These are phyloP conservation scores for Phialocephala sp. DNA, from an alignment of 2,329 filamentous ascomycete species.

Conservation along the genomic window DNA sequence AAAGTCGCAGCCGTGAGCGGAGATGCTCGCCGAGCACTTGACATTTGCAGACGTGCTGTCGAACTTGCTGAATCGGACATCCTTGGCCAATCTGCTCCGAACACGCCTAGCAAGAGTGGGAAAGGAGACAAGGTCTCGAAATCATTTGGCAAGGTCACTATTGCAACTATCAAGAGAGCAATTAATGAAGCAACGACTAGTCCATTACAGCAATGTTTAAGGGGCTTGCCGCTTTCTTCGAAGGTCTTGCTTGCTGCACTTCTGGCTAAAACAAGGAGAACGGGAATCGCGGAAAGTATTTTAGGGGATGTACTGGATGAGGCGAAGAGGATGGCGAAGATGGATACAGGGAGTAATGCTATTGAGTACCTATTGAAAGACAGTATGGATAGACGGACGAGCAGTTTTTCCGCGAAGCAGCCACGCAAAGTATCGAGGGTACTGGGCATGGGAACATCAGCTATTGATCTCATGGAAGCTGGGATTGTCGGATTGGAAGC, in stretches of 20 bases:
- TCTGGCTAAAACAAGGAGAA: conserved; percentile 77
- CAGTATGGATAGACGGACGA: conserved; percentile 4
- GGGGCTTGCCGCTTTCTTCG: conserved; percentile 77
- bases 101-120: conserved; percentile 66
- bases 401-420: conserved; percentile 15
- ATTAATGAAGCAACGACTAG: conserved; percentile 95
- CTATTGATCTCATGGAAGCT: conserved; percentile 83
- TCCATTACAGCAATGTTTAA: conserved; percentile 87
- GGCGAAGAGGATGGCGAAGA: conserved; percentile 69
- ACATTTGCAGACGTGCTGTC: conserved; percentile 93
- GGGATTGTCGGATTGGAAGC: conserved; percentile 87
- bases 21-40: conserved; percentile 87
- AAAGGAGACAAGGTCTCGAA: conserved; percentile 28
- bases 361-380: conserved; percentile 58
- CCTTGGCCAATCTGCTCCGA: conserved; percentile 47
- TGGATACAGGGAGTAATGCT: conserved; percentile 64
- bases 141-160: conserved; percentile 72
- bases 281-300: conserved; percentile 84
- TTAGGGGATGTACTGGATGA: conserved; percentile 92
- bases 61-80: conserved; percentile 86
- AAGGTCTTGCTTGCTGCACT: conserved; percentile 88
- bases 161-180: conserved; percentile 89
- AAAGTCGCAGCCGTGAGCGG: conserved; percentile 97
- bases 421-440: conserved; percentile 51
- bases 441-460: conserved; percentile 70